phyloP scores from a whole-genome alignment of 345 rosid genomes.

The Melaleuca quinquenervia region DNA sequence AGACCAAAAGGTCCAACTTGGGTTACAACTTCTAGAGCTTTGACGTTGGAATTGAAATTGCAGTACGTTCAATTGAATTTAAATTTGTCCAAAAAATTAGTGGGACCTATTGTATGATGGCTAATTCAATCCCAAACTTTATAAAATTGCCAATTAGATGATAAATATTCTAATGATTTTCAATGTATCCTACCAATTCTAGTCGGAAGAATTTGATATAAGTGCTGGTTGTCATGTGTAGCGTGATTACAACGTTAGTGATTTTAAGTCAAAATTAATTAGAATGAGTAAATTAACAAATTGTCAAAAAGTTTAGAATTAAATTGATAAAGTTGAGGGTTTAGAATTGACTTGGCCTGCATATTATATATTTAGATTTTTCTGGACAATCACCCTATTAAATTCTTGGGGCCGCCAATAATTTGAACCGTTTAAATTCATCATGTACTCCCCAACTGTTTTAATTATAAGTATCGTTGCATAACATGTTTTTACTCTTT shows the following conservation, averaged over 20 bases:
- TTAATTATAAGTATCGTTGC: not conserved
- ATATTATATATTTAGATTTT: not conserved
- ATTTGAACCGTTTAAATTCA: not conserved
- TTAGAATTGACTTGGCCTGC: too few species aligned
- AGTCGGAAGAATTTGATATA: rapidly evolving
- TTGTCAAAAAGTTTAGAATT: not conserved
- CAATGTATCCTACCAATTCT: rapidly evolving
- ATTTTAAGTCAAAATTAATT: not conserved
- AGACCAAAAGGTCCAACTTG: not conserved
- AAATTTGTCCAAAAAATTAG: too few species aligned
- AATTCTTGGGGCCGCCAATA: not conserved
- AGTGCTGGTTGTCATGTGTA: rapidly evolving
- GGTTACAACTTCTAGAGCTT: not conserved
- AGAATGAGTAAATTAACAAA: rapidly evolving
- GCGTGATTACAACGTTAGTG: rapidly evolving
- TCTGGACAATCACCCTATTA: not conserved
- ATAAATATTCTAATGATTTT: not conserved
- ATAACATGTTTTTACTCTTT: not conserved
- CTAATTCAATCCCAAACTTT: rapidly evolving
- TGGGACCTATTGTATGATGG: not conserved
- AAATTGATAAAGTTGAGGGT: too few species aligned
- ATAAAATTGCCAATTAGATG: rapidly evolving
- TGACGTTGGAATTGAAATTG: not conserved
- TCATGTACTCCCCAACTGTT: not conserved
- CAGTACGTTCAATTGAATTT: not conserved